Evolutionary conservation across 2,329 filamentous ascomycete species (phyloP), one percentile per base, ranked within the genome.

Genomic region (Tothia fuscella): DNA sequence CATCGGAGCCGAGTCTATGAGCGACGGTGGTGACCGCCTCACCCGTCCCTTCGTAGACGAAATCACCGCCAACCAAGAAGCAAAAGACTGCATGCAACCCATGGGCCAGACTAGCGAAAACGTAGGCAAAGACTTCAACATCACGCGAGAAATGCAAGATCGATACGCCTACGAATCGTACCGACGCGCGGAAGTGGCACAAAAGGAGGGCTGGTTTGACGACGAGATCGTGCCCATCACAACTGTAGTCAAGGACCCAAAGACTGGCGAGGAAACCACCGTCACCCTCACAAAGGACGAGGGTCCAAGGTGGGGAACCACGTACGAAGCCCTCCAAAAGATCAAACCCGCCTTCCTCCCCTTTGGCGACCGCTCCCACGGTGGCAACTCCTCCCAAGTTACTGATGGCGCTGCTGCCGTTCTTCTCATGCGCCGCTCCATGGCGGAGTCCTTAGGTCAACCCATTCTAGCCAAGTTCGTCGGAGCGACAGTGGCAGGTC

Each of bases 81-180:
- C 86, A 0, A 63, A 63, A 35, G 89, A 96, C 66, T 91, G 87
- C 71, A 76, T 89, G 76, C 76, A 87, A 71, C 83, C 89, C 50
- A 98, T 98, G 91, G 91, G 91, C 17, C 93, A 93, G 76, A 98
- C 91, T 3, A 89, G 82, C 46, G 91, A 98, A 70, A 96, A 96
- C 58, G 87, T 98, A 21, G 86, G 81, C 53, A 77, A 77, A 37
- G 91, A 96, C 65, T 96, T 96, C 62, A 76, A 81, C 57, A 80
- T 98, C 58, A 66, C 76, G 2, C 76, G 91, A 47, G 78, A 88
- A 57, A 65, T 67, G 58, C 84, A 96, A 66, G 91, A 98, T 63
- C 68, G 72, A 50, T 96, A 79, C 60, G 85, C 91, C 0, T 82
- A 82, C 7, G 86, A 93, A 67, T 87, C 80, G 34, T 98, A 87